Evolutionary conservation across 139 green algal genomes (phyloP).

Genomic region (Microglena sp.): DNA sequence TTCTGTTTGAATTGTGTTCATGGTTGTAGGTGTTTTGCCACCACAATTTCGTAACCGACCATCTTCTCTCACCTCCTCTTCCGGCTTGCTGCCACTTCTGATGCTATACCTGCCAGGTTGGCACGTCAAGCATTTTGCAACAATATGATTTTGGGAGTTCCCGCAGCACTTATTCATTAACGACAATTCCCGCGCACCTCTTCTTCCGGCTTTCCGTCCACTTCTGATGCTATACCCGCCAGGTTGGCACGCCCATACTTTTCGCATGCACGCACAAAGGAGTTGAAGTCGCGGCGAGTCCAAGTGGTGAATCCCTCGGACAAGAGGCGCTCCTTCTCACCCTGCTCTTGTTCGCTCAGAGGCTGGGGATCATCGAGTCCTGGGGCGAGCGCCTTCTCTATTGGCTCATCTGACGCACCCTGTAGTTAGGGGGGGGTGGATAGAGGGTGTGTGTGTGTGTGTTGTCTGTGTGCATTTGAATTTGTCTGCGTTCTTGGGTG

Average conservation of each 20-base stretch:
- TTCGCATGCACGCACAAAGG: conserved; percentile 86
- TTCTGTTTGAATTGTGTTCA: too few relatives aligned
- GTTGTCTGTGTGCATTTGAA: too few relatives aligned
- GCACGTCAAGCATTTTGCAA: too few relatives aligned
- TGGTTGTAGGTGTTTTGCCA: too few relatives aligned
- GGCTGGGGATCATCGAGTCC: conserved; percentile 63
- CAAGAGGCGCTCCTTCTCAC: conserved; percentile 60
- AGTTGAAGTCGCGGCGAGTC: conserved; percentile 83
- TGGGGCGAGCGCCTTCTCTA: conserved; percentile 41
- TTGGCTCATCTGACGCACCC: conserved; percentile 60
- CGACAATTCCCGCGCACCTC: conserved; percentile 61
- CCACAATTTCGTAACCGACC: too few relatives aligned
- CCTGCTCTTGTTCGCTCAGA: conserved; percentile 80
- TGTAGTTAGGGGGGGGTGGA: conserved; percentile 23
- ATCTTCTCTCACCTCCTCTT: too few relatives aligned
- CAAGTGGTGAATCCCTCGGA: conserved; percentile 80
- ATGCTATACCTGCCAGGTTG: too few relatives aligned
- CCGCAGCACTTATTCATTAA: too few relatives aligned
- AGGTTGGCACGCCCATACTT: conserved; percentile 76
- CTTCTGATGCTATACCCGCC: conserved; percentile 67
- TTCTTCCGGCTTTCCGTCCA: conserved; percentile 87
- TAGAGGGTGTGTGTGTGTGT: too few relatives aligned
- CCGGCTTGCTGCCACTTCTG: too few relatives aligned
- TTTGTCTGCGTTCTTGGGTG: conserved; percentile 28
- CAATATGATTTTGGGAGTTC: too few relatives aligned